These are phyloP conservation scores for Triglochin maritima DNA, from an alignment of 106 monocot species.

Conservation along the genomic window DNA sequence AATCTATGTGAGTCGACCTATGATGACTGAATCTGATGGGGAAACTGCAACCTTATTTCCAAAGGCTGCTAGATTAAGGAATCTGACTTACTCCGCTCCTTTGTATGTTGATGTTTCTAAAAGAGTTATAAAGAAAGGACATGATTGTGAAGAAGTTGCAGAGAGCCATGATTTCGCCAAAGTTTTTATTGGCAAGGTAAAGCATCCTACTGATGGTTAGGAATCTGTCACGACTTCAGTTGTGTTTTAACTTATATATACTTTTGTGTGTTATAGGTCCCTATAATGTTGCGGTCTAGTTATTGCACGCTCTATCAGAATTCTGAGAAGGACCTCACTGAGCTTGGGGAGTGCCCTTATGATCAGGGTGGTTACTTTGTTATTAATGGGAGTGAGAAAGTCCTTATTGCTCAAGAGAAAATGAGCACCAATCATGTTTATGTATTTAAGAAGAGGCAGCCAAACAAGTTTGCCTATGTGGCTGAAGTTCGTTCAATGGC, in stretches of 20 bases:
- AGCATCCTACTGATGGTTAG: too few relatives aligned
- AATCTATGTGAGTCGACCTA: slow-evolving; percentile 89
- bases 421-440: slow-evolving; percentile 99
- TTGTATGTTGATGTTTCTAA: slow-evolving; percentile 90
- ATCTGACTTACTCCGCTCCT: slow-evolving; percentile 85
- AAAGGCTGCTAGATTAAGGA: slow-evolving; percentile 83
- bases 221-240: too few relatives aligned
- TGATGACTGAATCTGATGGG: slow-evolving; percentile 97
- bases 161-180: slow-evolving; percentile 89
- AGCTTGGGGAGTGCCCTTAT: slow-evolving; percentile 93
- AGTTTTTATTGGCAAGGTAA: slow-evolving; percentile 95
- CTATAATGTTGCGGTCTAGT: slow-evolving; percentile 88
- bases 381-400: slow-evolving; percentile 97
- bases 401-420: slow-evolving; percentile 94
- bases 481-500: slow-evolving; percentile 96
- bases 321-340: slow-evolving; percentile 88
- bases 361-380: slow-evolving; percentile 97
- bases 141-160: slow-evolving; percentile 86
- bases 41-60: slow-evolving; percentile 91
- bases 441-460: slow-evolving; percentile 98
- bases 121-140: slow-evolving; percentile 83
- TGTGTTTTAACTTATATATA: too few relatives aligned
- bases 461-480: slow-evolving; percentile 93
- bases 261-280: slow-evolving; percentile 38
- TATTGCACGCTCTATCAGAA: slow-evolving; percentile 92